Evolutionary conservation across 495 filamentous ascomycete species (phyloP).

Genomic region (Trichoderma asperelloides): DNA sequence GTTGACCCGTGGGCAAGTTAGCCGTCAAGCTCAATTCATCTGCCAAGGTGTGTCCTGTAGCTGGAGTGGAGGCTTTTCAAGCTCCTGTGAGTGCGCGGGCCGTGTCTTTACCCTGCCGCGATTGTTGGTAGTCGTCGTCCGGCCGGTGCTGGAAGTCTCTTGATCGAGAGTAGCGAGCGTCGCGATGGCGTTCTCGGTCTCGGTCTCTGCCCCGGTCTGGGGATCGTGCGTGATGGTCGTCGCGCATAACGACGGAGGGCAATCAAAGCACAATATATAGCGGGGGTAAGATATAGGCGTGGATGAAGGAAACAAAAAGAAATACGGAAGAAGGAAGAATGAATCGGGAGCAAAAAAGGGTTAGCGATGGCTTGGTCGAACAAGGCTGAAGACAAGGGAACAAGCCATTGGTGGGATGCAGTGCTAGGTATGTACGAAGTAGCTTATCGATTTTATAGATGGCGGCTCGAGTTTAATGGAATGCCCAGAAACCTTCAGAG

Average conservation of each 20-base stretch:
- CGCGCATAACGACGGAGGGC: conserved; percentile 18
- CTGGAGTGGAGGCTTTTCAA: not conserved
- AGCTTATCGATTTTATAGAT: not conserved
- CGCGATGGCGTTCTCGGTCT: conserved; percentile 22
- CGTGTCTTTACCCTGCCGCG: conserved; percentile 39
- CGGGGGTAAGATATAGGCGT: not conserved
- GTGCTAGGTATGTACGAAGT: not conserved
- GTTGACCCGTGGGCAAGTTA: conserved; percentile 27
- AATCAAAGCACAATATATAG: not conserved
- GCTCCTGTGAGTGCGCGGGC: not conserved
- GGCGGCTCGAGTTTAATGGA: not conserved
- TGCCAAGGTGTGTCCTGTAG: conserved; percentile 25
- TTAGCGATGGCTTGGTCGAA: not conserved
- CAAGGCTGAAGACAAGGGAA: not conserved
- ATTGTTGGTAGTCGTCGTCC: conserved; percentile 26
- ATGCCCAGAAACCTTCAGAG: not conserved
- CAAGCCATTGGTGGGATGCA: not conserved
- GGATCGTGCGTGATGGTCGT: conserved; percentile 22
- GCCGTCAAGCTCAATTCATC: conserved; percentile 22
- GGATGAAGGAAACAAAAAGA: not conserved
- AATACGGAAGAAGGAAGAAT: not conserved
- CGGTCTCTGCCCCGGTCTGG: conserved; percentile 23
- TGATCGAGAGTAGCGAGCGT: conserved; percentile 18
- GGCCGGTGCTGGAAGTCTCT: conserved; percentile 15
- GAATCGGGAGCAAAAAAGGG: not conserved